Evolutionary conservation across 208 protist genomes (phyloP), one percentile per base, ranked within the genome.

Genomic region (Porcisia deanei): DNA sequence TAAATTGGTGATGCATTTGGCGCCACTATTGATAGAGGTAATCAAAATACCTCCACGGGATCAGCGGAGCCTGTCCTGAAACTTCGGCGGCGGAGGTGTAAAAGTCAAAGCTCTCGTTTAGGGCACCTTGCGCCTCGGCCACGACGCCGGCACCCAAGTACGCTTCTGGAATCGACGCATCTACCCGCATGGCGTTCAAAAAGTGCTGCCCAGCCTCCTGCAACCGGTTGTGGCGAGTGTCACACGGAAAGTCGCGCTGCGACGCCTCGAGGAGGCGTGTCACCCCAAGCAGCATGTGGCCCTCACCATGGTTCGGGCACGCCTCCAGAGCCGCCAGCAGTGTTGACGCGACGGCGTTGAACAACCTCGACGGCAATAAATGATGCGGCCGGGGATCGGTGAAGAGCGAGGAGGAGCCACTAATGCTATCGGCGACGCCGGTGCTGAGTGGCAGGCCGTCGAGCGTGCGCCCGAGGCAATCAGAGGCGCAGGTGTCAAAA

Each of bases 31-130:
- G 75, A 45, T 91, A 88, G 57, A 96, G 59, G 71, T 89, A 94
- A 57, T 82, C 79, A 47, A 96, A 90, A 60, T 81, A 84, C 49
- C 85, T 71, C 71, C 88, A 92, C 4, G 89, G 75, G 69, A 96
- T 86, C 64, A 94, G 77, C 3, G 91, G 88, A 43, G 86, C 84
- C 3, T 78, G 75, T 52, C 68, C 63, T 34, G 71, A 77, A 54
- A 94, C 76, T 78, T 92, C 85, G 30, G 89, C 77, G 1, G 89
- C 91, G 3, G 88, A 88, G n/a, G 88, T 71, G 74, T 88, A 88
- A 65, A 89, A 87, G 53, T 91, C 86, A 10, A 90, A 75, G 53
- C 85, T 89, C 57, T 90, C 79, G 52, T 85, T 80, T 43, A 76
- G 72, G 47, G 84, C 85, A 0, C 89, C 89, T 54, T 92, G 87